Conservation (phyloP, 805 yeast genomes). For the Cyberlindnera japonica region DNA sequence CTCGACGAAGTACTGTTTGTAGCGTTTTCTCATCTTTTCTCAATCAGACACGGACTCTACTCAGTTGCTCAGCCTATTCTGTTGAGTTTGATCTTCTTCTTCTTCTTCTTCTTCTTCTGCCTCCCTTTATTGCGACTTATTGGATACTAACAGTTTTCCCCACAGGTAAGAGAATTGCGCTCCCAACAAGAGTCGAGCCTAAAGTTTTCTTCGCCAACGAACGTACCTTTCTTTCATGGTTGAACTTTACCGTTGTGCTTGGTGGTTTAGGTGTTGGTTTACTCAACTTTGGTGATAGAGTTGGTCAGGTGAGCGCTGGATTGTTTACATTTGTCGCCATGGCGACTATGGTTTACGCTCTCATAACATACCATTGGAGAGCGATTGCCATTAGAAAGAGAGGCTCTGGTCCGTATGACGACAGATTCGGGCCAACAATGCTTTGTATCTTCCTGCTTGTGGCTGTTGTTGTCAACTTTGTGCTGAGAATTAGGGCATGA, state of each 20-base stretch:
- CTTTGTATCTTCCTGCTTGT: constrained; percentile 87
- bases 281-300: constrained; percentile 90
- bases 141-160: constrained; percentile 7
- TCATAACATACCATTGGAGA: constrained; percentile 98
- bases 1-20: no score
- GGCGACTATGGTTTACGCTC: constrained; percentile 96
- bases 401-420: constrained; percentile 99
- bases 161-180: constrained; percentile 82
- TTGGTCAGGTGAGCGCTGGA: constrained; percentile 91
- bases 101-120: no score
- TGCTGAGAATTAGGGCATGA: constrained; percentile 50
- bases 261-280: constrained; percentile 97
- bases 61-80: no score
- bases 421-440: constrained; percentile 97
- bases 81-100: no score
- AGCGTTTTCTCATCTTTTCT: no score
- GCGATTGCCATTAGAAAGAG: constrained; percentile 97
- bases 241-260: constrained; percentile 95
- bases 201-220: constrained; percentile 98
- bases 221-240: constrained; percentile 97
- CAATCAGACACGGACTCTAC: no score
- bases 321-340: constrained; percentile 93
- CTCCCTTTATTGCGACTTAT: background rate
- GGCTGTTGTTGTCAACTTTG: constrained; percentile 91
- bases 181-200: constrained; percentile 98